Evolutionary conservation across 257 asterid genomes (phyloP).

Genomic region (Anisodus tanguticus): DNA sequence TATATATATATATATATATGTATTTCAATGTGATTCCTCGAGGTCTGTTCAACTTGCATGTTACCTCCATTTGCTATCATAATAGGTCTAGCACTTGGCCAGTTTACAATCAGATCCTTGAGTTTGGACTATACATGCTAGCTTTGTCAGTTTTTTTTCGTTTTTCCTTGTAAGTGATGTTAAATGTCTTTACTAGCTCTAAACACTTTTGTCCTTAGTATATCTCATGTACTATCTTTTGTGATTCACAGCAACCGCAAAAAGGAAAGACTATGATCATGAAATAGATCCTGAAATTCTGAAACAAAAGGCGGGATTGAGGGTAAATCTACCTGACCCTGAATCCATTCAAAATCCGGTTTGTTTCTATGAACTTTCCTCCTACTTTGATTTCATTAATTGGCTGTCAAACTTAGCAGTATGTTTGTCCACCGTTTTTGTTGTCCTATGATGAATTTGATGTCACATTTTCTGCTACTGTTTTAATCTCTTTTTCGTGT

Average conservation of each 20-base stretch:
- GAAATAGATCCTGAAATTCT: constrained; percentile 50
- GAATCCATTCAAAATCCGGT: constrained; percentile 47
- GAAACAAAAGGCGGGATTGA: constrained; percentile 45
- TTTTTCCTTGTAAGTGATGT: background rate
- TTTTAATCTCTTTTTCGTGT: constrained; percentile 34
- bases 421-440: background rate
- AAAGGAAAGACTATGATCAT: constrained; percentile 57
- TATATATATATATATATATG: background rate
- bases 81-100: background rate
- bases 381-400: background rate
- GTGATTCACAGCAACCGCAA: constrained; percentile 46
- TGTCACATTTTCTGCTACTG: constrained; percentile 31
- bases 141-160: background rate
- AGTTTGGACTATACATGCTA: constrained; percentile 2
- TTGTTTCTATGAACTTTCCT: constrained; percentile 23
- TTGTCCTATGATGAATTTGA: background rate
- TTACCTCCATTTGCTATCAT: background rate
- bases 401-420: background rate
- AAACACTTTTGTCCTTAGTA: background rate
- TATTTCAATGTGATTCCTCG: background rate
- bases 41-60: constrained; percentile 14
- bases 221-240: constrained; percentile 1
- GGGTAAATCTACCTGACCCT: constrained; percentile 34
- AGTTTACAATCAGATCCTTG: background rate
- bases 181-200: background rate